Evolutionary conservation across 441 rosid species (phyloP).

Genomic region (Hura crepitans): DNA sequence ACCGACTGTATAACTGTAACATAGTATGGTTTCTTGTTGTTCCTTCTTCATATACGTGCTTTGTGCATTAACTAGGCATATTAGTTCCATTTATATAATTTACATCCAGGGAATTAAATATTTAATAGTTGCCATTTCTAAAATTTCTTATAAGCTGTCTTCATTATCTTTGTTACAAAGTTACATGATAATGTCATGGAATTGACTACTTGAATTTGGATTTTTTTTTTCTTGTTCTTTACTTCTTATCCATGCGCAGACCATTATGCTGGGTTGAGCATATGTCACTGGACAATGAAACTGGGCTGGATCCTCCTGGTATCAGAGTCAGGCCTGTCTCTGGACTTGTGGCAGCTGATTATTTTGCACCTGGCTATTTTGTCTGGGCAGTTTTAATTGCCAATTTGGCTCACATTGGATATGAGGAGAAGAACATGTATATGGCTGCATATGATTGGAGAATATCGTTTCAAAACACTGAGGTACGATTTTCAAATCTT

Average conservation of each 20-base stretch:
- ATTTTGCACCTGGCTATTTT: constrained; percentile 93
- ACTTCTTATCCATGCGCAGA: constrained; percentile 36
- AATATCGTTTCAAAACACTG: constrained; percentile 89
- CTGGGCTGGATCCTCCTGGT: constrained; percentile 89
- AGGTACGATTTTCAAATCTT: constrained; percentile 32
- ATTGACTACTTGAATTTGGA: neutral
- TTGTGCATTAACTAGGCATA: neutral
- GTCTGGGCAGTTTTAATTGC: constrained; percentile 98
- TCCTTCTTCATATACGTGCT: neutral
- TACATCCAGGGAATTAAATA: neutral
- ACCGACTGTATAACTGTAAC: neutral
- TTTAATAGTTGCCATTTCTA: neutral
- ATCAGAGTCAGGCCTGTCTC: constrained; percentile 79
- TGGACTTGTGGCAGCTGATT: constrained; percentile 98
- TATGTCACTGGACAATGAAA: constrained; percentile 91
- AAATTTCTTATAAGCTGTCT: neutral
- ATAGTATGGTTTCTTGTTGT: neutral
- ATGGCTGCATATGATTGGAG: constrained; percentile 99
- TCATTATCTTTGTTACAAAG: neutral
- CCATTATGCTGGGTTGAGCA: constrained; percentile 99
- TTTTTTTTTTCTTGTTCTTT: constrained; percentile 17
- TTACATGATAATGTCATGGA: neutral
- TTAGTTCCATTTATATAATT: neutral
- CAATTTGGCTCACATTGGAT: constrained; percentile 88
- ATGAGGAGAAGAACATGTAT: constrained; percentile 90